These are phyloP conservation scores for Papiliotrema terrestris DNA, from an alignment of 1,284 basidiomycete genomes.

Conservation along the genomic window DNA sequence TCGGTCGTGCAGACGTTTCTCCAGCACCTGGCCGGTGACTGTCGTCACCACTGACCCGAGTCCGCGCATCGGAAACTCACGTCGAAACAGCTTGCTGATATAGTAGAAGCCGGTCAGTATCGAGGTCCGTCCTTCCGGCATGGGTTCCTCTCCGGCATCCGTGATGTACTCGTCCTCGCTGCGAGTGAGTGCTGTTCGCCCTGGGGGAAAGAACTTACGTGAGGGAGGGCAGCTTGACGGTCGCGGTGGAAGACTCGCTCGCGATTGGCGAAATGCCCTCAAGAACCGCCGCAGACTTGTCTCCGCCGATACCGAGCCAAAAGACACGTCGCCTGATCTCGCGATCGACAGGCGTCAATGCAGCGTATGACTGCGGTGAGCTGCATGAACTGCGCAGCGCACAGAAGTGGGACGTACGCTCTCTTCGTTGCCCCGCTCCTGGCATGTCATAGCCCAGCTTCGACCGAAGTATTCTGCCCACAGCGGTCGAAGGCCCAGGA, in stretches of 20 bases:
- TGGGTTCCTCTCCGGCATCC: conserved; percentile 68
- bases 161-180: conserved; percentile 59
- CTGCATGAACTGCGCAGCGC: background rate
- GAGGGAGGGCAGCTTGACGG: conserved; percentile 30
- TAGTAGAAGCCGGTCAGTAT: conserved; percentile 80
- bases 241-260: conserved; percentile 71
- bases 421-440: conserved; percentile 71
- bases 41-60: conserved; percentile 1
- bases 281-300: conserved; percentile 82
- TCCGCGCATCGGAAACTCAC: conserved; percentile 16
- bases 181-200: background rate
- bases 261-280: conserved; percentile 69
- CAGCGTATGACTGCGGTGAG: background rate
- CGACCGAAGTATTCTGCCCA: background rate
- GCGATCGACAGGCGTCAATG: conserved; percentile 64
- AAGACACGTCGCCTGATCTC: conserved; percentile 76
- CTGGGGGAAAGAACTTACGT: conserved; percentile 18
- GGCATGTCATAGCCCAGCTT: conserved; percentile 44
- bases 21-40: conserved; percentile 39
- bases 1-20: conserved; percentile 36
- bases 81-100: conserved; percentile 68
- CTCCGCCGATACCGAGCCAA: conserved; percentile 80
- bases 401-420: conserved; percentile 4
- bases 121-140: conserved; percentile 75
- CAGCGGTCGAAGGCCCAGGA: background rate